A percentile compares a stretch with the other conserved stretches of the same genome.
phyloP scores from a whole-genome alignment of 2,329 filamentous ascomycete species.

The Cryphonectria naterciae region DNA sequence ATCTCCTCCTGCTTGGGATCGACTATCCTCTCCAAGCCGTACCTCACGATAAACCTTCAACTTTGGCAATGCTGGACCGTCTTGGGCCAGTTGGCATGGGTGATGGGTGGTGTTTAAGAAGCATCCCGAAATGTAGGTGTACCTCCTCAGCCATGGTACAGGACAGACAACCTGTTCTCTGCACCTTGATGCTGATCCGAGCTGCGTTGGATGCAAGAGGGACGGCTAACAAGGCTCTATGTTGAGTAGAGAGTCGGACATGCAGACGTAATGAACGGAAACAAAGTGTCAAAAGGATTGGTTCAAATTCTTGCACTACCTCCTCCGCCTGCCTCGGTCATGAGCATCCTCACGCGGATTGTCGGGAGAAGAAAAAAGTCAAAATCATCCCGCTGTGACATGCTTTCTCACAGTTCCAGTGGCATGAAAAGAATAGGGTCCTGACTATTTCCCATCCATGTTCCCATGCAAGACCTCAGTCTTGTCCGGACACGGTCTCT shows the following conservation, averaged over 20 bases:
- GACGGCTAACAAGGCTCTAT: neutral
- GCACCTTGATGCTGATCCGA: neutral
- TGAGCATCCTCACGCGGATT: neutral
- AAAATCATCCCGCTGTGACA: neutral
- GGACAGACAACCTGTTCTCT: neutral
- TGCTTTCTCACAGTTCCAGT: neutral
- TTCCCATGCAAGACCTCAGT: neutral
- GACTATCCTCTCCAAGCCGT: too few species aligned
- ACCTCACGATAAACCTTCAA: too few species aligned
- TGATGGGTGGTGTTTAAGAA: too few species aligned
- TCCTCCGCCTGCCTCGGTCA: neutral
- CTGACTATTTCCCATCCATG: neutral
- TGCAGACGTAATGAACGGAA: neutral
- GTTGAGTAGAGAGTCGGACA: neutral
- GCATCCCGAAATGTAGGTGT: too few species aligned
- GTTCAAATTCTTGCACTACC: conserved; percentile 3
- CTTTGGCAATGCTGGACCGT: too few species aligned
- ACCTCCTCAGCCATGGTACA: too few species aligned
- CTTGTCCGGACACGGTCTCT: neutral
- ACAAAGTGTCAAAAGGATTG: neutral
- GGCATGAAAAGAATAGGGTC: neutral
- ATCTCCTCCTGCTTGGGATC: too few species aligned
- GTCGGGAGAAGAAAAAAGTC: conserved; percentile 5
- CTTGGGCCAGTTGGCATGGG: too few species aligned
- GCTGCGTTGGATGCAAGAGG: neutral